Evolutionary conservation across 805 yeast genomes (phyloP).

Genomic region (Ogataea minuta): DNA sequence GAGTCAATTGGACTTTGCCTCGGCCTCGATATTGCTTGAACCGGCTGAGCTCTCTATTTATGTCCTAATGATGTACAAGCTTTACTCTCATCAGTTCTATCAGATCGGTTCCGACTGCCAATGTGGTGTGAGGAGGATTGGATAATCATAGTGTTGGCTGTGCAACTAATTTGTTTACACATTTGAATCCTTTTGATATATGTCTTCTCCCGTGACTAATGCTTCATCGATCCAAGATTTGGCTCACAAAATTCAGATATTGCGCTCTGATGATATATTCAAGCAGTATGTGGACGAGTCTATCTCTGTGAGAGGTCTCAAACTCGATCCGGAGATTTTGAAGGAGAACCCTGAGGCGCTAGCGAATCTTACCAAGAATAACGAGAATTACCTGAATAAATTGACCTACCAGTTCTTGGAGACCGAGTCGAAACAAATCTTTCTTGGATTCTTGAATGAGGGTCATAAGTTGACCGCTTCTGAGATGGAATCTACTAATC

Average conservation of each 20-base stretch:
- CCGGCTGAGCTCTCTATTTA: too few relatives aligned
- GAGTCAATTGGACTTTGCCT: too few relatives aligned
- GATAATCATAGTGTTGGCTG: conserved; percentile 1
- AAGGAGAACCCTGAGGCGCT: conserved; percentile 19
- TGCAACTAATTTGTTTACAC: conserved; percentile 7
- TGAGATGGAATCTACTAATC: conserved; percentile 23
- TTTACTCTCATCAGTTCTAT: too few relatives aligned
- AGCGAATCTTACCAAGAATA: conserved; percentile 22
- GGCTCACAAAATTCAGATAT: conserved; percentile 20
- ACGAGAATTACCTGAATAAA: conserved; percentile 46
- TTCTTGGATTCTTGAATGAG: conserved; percentile 50
- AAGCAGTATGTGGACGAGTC: conserved; percentile 21
- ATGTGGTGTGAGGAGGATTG: too few relatives aligned
- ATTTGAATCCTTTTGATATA: not conserved
- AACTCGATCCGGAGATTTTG: conserved; percentile 14
- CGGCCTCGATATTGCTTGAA: too few relatives aligned
- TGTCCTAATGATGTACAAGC: too few relatives aligned
- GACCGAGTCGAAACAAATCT: conserved; percentile 69
- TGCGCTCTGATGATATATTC: conserved; percentile 19
- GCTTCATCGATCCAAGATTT: conserved; percentile 21
- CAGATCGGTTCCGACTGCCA: too few relatives aligned
- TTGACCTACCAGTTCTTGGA: conserved; percentile 66
- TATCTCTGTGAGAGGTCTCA: conserved; percentile 15
- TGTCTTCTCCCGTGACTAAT: conserved; percentile 11
- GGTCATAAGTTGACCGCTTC: conserved; percentile 25